A percentile compares a stretch with the other conserved stretches of the same genome.
These are phyloP conservation scores for Ramalina peruviana DNA, from an alignment of 495 filamentous ascomycete species.

Conservation along the genomic window DNA sequence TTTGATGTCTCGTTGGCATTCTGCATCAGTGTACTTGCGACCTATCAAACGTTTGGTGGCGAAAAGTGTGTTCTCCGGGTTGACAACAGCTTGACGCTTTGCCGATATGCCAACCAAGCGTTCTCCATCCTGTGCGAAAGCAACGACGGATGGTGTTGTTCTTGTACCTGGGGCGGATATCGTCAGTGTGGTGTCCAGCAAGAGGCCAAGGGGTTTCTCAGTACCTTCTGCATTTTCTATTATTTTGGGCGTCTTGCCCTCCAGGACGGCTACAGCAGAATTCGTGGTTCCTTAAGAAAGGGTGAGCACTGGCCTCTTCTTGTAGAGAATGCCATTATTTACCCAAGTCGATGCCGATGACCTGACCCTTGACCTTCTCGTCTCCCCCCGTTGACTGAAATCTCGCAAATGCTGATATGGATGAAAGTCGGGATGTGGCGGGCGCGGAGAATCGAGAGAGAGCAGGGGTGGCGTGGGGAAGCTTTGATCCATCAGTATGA, in stretches of 20 bases:
- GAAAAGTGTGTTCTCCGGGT: constrained; percentile 98
- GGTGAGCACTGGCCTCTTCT: background rate
- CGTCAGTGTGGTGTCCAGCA: constrained; percentile 2
- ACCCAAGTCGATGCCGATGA: constrained; percentile 99
- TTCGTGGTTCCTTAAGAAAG: constrained; percentile 70
- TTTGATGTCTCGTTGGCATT: constrained; percentile 96
- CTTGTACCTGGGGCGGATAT: constrained; percentile 52
- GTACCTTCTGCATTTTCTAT: constrained; percentile 95
- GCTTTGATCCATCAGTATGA: constrained; percentile 27
- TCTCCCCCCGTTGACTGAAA: constrained; percentile 51
- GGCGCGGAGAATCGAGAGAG: constrained; percentile 20
- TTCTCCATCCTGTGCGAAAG: constrained; percentile 94
- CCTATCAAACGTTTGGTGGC: constrained; percentile 99
- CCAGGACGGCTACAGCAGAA: constrained; percentile 95
- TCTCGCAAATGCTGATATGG: constrained; percentile 10
- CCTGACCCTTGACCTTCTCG: constrained; percentile 82
- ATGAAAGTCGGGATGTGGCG: constrained; percentile 4
- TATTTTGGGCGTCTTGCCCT: constrained; percentile 87
- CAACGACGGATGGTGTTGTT: constrained; percentile 94
- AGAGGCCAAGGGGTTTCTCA: constrained; percentile 12
- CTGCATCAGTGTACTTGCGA: constrained; percentile 89
- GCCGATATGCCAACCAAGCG: constrained; percentile 94
- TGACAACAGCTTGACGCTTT: constrained; percentile 98
- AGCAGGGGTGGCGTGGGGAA: constrained; percentile 50
- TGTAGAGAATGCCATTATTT: constrained; percentile 25